These are phyloP conservation scores for Microstegium vimineum DNA, from an alignment of 176 grass and related monocot genomes.

Conservation along the genomic window DNA sequence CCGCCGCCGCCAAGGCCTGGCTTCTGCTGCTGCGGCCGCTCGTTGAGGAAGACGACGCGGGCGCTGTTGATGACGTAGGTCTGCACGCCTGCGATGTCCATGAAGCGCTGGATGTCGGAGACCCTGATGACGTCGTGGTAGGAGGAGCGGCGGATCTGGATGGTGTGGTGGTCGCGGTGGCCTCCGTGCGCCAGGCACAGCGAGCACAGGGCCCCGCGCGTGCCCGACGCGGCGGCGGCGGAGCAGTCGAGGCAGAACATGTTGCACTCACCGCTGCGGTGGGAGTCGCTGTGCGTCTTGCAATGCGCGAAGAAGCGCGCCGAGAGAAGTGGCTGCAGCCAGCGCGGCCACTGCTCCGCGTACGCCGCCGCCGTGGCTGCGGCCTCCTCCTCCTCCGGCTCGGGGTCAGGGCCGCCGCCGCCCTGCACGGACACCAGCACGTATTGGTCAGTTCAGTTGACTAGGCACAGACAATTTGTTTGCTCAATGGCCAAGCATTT, in stretches of 20 bases:
- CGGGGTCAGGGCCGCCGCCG: slow-evolving; percentile 46
- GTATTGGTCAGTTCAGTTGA: background rate
- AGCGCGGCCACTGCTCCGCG: slow-evolving; percentile 60
- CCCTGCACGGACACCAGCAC: background rate
- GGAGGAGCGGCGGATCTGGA: slow-evolving; percentile 89
- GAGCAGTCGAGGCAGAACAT: slow-evolving; percentile 96
- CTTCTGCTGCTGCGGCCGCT: slow-evolving; percentile 81
- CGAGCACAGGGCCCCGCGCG: slow-evolving; percentile 67
- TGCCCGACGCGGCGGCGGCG: slow-evolving; percentile 12
- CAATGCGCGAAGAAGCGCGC: slow-evolving; percentile 91
- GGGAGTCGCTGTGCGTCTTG: slow-evolving; percentile 57
- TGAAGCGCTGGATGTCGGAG: slow-evolving; percentile 82
- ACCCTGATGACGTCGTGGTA: slow-evolving; percentile 99
- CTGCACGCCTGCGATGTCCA: slow-evolving; percentile 93
- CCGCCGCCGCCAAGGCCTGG: slow-evolving; percentile 30
- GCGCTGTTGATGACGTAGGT: slow-evolving; percentile 99
- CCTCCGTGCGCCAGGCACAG: slow-evolving; percentile 61
- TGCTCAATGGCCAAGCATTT: background rate
- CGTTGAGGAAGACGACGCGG: slow-evolving; percentile 97
- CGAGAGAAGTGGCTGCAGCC: slow-evolving; percentile 70
- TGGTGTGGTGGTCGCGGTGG: slow-evolving; percentile 56
- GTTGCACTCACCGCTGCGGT: slow-evolving; percentile 86
- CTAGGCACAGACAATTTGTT: background rate
- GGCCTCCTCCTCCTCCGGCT: slow-evolving; percentile 32
- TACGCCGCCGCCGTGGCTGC: slow-evolving; percentile 2